Base-by-base conservation (phyloP, 768 basidiomycete genomes). In the Jaapia argillacea region DNA sequence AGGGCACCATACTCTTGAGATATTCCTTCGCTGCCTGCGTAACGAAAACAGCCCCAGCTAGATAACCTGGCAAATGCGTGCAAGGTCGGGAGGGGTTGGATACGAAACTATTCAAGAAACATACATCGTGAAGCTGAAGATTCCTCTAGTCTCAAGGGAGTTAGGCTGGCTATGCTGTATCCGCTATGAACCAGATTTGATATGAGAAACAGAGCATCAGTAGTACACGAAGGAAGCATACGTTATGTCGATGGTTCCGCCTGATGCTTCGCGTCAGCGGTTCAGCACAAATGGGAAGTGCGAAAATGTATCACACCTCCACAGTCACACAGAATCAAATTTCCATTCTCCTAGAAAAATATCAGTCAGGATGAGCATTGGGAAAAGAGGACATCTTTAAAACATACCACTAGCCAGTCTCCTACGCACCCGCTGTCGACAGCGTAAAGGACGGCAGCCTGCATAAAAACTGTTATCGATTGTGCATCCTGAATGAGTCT, bases 261-360 rank as follows among this genome's bases (percentile, higher is more conserved):
- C 28, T 33, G 28, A 33, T 10, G 28, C 16, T 10, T 10, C 16
- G 28, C 28, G n/a, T n/a, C n/a, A n/a, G n/a, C n/a, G n/a, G n/a
- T n/a, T n/a, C n/a, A n/a, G n/a, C n/a, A n/a, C n/a, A n/a, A n/a
- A n/a, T n/a, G n/a, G n/a, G n/a, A 33, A 33, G 16, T 16, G 14
- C 27, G 10, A 20, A 13, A 33, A 43, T 12, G 25, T 5, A 22
- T 37, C 12, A 2, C 20, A 62, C 60, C 61, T 27, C 61, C 61
- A 35, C 58, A 57, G 42, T 62, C 61, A 41, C 61, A 62, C 20
- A 62, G 46, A 22, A 61, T 48, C 1, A 59, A 42, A 42, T 50
- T 44, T 24, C 46, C 45, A 16, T 46, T 57, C 2, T 45, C 31
- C 56, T 57, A 25, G 18, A 25, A 2, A n/a, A 26, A 31, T 13